phyloP scores from a whole-genome alignment of 345 rosid species.

The Moricandia arvensis region DNA sequence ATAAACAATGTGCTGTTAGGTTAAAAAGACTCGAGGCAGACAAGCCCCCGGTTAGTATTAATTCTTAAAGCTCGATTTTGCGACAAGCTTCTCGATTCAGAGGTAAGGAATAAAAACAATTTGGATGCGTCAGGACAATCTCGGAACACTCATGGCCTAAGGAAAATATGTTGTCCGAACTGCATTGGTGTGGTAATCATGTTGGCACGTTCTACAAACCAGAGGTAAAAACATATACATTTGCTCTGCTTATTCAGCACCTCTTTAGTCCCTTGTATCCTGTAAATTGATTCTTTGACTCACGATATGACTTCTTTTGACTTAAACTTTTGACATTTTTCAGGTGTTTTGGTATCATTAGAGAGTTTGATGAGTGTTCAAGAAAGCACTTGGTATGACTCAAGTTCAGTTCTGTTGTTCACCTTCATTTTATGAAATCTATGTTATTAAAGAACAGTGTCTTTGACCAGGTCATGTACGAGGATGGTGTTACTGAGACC shows the following conservation, averaged over 20 bases:
- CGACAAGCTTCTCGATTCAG: slow-evolving; percentile 21
- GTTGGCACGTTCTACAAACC: slow-evolving; percentile 45
- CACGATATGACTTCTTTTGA: background rate
- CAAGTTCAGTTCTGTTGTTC: background rate
- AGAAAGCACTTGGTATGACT: slow-evolving; percentile 59
- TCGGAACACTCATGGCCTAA: slow-evolving; percentile 34
- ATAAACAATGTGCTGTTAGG: slow-evolving; percentile 40
- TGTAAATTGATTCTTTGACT: background rate
- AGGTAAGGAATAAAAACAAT: slow-evolving; percentile 6
- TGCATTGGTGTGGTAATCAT: slow-evolving; percentile 75
- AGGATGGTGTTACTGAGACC: slow-evolving; percentile 60
- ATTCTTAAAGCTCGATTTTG: background rate
- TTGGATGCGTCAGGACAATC: slow-evolving; percentile 52
- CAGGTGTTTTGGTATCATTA: slow-evolving; percentile 72
- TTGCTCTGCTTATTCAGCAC: background rate
- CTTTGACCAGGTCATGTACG: slow-evolving; percentile 61
- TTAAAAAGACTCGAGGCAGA: slow-evolving; percentile 49
- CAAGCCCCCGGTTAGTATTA: slow-evolving; percentile 43
- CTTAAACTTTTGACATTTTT: background rate
- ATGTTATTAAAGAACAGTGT: no score
- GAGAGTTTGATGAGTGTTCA: slow-evolving; percentile 56
- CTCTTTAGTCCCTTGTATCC: background rate
- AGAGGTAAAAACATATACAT: slow-evolving; percentile 44
- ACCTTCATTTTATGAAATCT: background rate
- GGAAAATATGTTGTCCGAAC: slow-evolving; percentile 29